phyloP scores from a whole-genome alignment of 2,329 filamentous ascomycete species.

The Chaetomium sp. region DNA sequence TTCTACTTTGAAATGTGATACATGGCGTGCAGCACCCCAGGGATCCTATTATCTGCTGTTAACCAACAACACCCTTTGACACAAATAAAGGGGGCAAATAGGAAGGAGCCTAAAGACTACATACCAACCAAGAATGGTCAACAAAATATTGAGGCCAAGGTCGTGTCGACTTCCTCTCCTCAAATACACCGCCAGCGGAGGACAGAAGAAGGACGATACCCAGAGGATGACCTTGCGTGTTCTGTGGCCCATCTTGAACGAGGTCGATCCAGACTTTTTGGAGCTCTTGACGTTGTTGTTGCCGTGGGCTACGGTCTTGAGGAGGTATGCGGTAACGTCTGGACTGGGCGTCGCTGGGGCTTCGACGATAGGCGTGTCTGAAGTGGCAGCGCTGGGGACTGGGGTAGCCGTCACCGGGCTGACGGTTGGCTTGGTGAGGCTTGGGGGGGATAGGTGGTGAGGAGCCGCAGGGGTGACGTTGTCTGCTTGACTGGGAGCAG shows the following conservation, averaged over 20 bases:
- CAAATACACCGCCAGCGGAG: constrained; percentile 13
- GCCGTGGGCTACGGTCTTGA: neutral
- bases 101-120: neutral
- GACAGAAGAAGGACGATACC: constrained; percentile 2
- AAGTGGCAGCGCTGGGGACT: neutral
- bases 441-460: too few species aligned
- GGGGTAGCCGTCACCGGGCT: neutral
- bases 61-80: neutral
- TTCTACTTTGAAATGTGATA: constrained; percentile 6
- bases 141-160: neutral
- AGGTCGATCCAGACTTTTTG: neutral
- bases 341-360: neutral
- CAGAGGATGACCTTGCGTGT: constrained; percentile 7
- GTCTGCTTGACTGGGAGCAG: too few species aligned
- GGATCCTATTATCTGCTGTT: neutral
- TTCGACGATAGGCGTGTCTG: neutral
- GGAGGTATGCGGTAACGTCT: neutral
- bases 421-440: too few species aligned
- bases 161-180: neutral
- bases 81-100: neutral
- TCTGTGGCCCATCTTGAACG: neutral
- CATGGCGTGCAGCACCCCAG: constrained; percentile 10
- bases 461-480: too few species aligned
- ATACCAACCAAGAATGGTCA: constrained; percentile 11
- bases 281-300: neutral